phyloP scores from a whole-genome alignment of 768 basidiomycete genomes.

The Rhizopogon rudus region DNA sequence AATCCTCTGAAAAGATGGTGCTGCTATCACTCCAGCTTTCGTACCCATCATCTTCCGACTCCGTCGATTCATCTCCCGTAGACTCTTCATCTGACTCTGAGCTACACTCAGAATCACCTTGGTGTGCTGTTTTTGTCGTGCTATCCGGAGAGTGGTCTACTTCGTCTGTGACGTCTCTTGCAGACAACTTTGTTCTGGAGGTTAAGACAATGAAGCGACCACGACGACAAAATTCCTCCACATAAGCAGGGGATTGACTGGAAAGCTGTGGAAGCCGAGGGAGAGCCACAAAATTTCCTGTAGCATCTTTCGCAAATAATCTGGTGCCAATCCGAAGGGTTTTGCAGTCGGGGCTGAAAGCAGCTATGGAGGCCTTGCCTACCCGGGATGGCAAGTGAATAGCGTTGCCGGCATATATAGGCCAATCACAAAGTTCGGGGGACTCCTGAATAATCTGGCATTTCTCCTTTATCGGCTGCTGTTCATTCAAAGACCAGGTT shows the following conservation, averaged over 20 bases:
- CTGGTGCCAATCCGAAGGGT: neutral
- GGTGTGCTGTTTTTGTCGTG: neutral
- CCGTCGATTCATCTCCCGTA: neutral
- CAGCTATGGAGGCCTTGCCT: neutral
- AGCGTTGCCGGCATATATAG: neutral
- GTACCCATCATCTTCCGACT: constrained; percentile 5
- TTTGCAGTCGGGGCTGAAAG: neutral
- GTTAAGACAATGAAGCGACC: neutral
- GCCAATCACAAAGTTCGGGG: neutral
- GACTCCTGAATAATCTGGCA: neutral
- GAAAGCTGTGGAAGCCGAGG: neutral
- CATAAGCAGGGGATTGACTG: neutral
- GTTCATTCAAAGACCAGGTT: neutral
- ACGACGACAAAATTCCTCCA: neutral
- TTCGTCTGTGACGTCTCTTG: neutral
- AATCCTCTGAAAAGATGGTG: constrained; percentile 3
- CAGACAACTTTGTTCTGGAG: neutral
- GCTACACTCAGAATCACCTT: neutral
- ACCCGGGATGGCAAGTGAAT: neutral
- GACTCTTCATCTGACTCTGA: neutral
- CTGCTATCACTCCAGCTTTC: constrained; percentile 19
- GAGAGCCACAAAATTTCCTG: neutral
- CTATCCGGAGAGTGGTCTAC: neutral
- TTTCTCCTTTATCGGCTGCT: neutral
- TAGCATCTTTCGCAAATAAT: neutral